These are phyloP conservation scores for Colletotrichum destructivum DNA, from an alignment of 2,329 filamentous ascomycete species.

Conservation along the genomic window DNA sequence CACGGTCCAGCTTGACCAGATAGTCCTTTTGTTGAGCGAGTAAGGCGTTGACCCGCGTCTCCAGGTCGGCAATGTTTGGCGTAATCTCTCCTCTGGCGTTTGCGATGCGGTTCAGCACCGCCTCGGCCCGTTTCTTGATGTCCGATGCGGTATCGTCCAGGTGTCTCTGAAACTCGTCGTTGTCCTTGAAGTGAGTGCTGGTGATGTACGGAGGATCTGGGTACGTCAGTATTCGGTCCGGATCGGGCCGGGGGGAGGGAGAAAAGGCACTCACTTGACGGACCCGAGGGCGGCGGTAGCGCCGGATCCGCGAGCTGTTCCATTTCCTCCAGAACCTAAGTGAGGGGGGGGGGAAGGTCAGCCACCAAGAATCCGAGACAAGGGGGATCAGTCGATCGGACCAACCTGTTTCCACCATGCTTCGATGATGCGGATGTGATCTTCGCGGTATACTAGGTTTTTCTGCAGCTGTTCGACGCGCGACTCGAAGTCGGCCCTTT, in stretches of 20 bases:
- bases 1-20: conserved; percentile 80
- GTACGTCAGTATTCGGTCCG: conserved; percentile 47
- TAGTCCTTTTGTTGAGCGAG: conserved; percentile 88
- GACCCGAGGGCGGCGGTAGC: conserved; percentile 53
- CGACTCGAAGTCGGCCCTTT: conserved; percentile 85
- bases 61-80: conserved; percentile 80
- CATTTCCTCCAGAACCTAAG: conserved; percentile 75
- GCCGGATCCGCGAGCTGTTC: conserved; percentile 70
- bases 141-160: conserved; percentile 81
- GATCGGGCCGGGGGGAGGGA: conserved; percentile 10
- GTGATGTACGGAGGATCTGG: conserved; percentile 71
- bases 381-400: conserved; percentile 41
- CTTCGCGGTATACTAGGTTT: conserved; percentile 86
- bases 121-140: conserved; percentile 81
- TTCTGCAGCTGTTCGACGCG: conserved; percentile 87
- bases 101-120: conserved; percentile 74
- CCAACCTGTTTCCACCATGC: conserved; percentile 94
- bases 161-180: conserved; percentile 84
- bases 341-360: conserved; percentile 41
- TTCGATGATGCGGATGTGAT: conserved; percentile 92
- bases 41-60: conserved; percentile 81
- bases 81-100: conserved; percentile 68
- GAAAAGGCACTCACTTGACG: conserved; percentile 31
- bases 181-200: conserved; percentile 73
- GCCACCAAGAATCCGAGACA: conserved; percentile 41